A percentile compares a stretch with the other conserved stretches of the same genome.
phyloP scores from a whole-genome alignment of 2,329 filamentous ascomycete species.

The Hypoxylon sp. region DNA sequence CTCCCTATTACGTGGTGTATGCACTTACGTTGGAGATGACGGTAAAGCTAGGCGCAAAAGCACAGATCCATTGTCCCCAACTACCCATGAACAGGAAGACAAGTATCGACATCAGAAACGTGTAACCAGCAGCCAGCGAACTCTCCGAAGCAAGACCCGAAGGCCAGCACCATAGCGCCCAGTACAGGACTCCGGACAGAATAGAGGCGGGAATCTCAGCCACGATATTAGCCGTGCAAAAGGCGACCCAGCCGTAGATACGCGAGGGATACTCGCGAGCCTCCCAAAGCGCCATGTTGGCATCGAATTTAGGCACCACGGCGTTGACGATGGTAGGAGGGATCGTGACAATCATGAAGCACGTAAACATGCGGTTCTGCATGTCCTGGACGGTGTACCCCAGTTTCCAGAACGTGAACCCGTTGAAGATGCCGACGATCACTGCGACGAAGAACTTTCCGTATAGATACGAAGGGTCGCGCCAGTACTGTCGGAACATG shows the following conservation, averaged over 20 bases:
- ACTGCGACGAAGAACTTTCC: conserved; percentile 77
- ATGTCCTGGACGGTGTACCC: conserved; percentile 72
- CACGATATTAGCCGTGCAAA: conserved; percentile 76
- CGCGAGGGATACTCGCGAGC: conserved; percentile 75
- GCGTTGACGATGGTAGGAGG: conserved; percentile 77
- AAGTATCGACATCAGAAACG: conserved; percentile 79
- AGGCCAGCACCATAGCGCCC: conserved; percentile 79
- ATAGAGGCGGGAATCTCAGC: conserved; percentile 77
- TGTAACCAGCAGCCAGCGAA: conserved; percentile 70
- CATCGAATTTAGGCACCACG: conserved; percentile 80
- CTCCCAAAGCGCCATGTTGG: conserved; percentile 76
- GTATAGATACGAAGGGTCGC: conserved; percentile 79
- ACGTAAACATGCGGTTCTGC: conserved; percentile 81
- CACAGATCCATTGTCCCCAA: conserved; percentile 87
- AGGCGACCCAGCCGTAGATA: conserved; percentile 81
- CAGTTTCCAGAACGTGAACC: conserved; percentile 79
- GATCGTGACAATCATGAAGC: conserved; percentile 71
- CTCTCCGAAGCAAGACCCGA: conserved; percentile 73
- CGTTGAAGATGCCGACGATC: conserved; percentile 79
- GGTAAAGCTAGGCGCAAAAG: conserved; percentile 80
- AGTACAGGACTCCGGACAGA: conserved; percentile 72
- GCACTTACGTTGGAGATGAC: conserved; percentile 73
- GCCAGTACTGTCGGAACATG: conserved; percentile 77
- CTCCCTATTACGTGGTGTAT: neutral
- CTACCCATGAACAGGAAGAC: conserved; percentile 79